Evolutionary conservation across 495 filamentous ascomycete species (phyloP).

Genomic region (Xylaria flabelliformis): DNA sequence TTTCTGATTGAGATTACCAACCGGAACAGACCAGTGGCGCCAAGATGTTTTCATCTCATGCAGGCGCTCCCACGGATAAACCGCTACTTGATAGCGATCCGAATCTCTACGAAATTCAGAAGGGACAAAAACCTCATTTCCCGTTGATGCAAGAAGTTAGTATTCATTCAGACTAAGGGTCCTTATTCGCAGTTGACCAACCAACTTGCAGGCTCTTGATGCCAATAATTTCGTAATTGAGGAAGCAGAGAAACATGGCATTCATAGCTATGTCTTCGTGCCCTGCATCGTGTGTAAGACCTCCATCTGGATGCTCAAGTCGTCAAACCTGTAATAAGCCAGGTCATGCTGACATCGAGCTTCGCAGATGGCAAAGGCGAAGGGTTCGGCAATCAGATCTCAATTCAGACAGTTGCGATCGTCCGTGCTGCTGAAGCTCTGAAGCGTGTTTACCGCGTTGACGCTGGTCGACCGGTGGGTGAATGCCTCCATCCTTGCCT

Average conservation of each 20-base stretch:
- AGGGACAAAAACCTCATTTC: conserved; percentile 27
- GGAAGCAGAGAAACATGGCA: conserved; percentile 42
- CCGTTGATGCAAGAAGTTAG: conserved; percentile 26
- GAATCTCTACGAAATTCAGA: conserved; percentile 50
- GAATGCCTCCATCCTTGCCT: not conserved
- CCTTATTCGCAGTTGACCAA: not conserved
- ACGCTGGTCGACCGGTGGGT: conserved; percentile 44
- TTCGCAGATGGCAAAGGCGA: conserved; percentile 49
- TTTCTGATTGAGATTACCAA: not conserved
- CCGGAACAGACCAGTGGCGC: conserved; percentile 38
- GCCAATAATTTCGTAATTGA: conserved; percentile 51
- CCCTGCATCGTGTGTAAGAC: conserved; percentile 53
- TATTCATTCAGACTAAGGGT: not conserved
- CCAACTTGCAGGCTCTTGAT: conserved; percentile 33
- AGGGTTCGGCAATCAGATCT: conserved; percentile 57
- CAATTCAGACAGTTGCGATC: conserved; percentile 56
- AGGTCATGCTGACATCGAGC: not conserved
- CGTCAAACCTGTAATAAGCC: not conserved
- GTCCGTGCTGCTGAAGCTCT: conserved; percentile 49
- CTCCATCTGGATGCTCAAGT: not conserved
- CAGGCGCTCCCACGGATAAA: conserved; percentile 41
- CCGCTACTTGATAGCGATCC: conserved; percentile 52
- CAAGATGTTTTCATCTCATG: conserved; percentile 41
- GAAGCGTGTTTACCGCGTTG: conserved; percentile 47
- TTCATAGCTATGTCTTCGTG: conserved; percentile 55